phyloP scores from a whole-genome alignment of 2,329 filamentous ascomycete species.

The Ophiocordyceps camponoti-floridani region DNA sequence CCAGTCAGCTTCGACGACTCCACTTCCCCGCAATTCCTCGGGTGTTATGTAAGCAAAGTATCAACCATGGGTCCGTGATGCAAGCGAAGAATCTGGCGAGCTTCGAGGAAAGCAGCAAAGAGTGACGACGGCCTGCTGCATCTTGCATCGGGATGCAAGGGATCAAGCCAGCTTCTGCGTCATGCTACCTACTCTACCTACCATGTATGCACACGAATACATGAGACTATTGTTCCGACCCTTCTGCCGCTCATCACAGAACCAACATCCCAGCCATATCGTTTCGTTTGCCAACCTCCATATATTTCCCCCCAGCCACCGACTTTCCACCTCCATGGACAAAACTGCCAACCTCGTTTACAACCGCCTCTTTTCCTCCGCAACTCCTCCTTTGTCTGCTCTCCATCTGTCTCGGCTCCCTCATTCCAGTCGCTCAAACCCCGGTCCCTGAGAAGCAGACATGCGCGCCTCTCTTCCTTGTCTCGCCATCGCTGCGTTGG shows the following conservation, averaged over 20 bases:
- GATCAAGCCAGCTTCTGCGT: too few species aligned
- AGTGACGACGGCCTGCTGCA: too few species aligned
- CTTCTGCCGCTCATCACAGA: not conserved
- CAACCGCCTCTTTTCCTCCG: not conserved
- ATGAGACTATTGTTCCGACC: not conserved
- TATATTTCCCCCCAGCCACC: not conserved
- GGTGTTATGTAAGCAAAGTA: too few species aligned
- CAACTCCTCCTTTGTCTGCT: not conserved
- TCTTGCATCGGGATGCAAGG: too few species aligned
- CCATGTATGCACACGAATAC: not conserved
- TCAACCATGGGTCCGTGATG: too few species aligned
- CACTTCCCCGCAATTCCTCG: too few species aligned
- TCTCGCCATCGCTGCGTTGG: constrained; percentile 11
- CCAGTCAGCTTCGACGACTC: too few species aligned
- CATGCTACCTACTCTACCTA: too few species aligned
- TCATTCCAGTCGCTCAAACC: not conserved
- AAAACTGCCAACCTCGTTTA: not conserved
- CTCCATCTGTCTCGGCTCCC: not conserved
- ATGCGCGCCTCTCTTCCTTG: not conserved
- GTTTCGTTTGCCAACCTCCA: not conserved
- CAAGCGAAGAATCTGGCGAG: too few species aligned
- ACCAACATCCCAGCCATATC: not conserved
- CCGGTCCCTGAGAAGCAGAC: not conserved
- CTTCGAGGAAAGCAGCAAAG: too few species aligned
- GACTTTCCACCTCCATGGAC: not conserved